Evolutionary conservation across 495 filamentous ascomycete species (phyloP), one percentile per base, ranked within the genome.

Genomic region (Aspergillus mulundensis): DNA sequence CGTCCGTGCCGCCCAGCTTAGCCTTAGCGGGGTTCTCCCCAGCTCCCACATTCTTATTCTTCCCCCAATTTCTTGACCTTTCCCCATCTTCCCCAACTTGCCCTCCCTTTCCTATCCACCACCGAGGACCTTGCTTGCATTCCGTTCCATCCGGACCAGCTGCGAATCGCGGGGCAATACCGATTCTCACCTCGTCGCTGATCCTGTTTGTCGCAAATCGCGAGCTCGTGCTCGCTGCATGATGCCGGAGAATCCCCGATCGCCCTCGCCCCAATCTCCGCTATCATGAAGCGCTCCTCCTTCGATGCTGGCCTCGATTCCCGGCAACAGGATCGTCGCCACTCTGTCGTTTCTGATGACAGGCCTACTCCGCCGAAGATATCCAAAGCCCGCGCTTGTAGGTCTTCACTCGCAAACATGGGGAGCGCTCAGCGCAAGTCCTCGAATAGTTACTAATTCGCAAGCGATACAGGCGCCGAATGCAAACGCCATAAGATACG

Each of bases 401-500:
- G 68, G 75, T 66, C 25, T 44, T 16, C 14, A 28, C 45, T 44
- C 61, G 2, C 8, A 10, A 15, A 7, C 12, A 36, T 36, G 32
- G 32, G 12, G 5, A 6, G 5, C 11, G 32, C 32, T 36, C 5
- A 7, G 32, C 2, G 32, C 32, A 10, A 36, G 20, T 30, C 8
- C 11, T 49, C 32, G 21, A 4, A 50, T 6, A 24, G 19, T 32
- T 55, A 28, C 56, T 62, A 48, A 62, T 40, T 28, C 25, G 23
- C 23, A 44, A 15, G 32, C 16, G 15, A 18, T 47, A 25, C 52
- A 77, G 75, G 75, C 54, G 75, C 75, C 10, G 75, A 77, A 53
- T 77, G 75, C 45, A 77, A 77, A 54, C 68, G 75, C 34, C 75
- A 77, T 57, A 77, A 77, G 51, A 77, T 77, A 50, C 72, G 72